A percentile compares a stretch with the other conserved stretches of the same genome.
phyloP scores from a whole-genome alignment of 2,329 filamentous ascomycete species.

The Colletotrichum noveboracense region DNA sequence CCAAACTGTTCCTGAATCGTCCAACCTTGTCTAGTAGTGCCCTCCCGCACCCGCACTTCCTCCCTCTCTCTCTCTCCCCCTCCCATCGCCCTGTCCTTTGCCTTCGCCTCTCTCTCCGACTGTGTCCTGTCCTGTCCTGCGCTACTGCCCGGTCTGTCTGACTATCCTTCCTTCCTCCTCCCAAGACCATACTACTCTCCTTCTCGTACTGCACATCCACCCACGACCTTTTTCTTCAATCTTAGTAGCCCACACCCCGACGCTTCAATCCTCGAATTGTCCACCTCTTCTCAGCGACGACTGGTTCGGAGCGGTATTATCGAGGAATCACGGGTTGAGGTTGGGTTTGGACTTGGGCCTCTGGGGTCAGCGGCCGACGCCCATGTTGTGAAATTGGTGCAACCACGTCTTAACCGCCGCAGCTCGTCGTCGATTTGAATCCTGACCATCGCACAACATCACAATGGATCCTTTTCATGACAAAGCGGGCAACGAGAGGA shows the following conservation, averaged over 20 bases:
- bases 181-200: not conserved
- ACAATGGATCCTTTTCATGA: constrained; percentile 46
- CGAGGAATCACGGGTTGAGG: constrained; percentile 3
- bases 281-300: not conserved
- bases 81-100: not conserved
- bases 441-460: constrained; percentile 5
- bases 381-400: constrained; percentile 17
- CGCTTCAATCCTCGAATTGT: not conserved
- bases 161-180: not conserved
- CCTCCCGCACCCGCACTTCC: constrained; percentile 14
- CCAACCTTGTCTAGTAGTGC: constrained; percentile 22
- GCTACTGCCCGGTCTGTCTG: not conserved
- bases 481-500: constrained; percentile 46
- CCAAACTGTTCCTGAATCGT: constrained; percentile 23
- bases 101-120: not conserved
- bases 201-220: not conserved
- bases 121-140: not conserved
- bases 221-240: not conserved
- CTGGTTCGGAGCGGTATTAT: not conserved
- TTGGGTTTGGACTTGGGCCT: constrained; percentile 10
- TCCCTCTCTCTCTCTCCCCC: not conserved
- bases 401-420: not conserved
- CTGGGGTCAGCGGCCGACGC: constrained; percentile 10
- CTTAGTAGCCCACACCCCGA: not conserved
- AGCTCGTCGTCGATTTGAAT: constrained; percentile 3